Percentiles rank a stretch among this genome's conserved stretches.
Evolutionary conservation across 2,329 filamentous ascomycete species (phyloP).

Genomic region (Fusarium miscanthi): DNA sequence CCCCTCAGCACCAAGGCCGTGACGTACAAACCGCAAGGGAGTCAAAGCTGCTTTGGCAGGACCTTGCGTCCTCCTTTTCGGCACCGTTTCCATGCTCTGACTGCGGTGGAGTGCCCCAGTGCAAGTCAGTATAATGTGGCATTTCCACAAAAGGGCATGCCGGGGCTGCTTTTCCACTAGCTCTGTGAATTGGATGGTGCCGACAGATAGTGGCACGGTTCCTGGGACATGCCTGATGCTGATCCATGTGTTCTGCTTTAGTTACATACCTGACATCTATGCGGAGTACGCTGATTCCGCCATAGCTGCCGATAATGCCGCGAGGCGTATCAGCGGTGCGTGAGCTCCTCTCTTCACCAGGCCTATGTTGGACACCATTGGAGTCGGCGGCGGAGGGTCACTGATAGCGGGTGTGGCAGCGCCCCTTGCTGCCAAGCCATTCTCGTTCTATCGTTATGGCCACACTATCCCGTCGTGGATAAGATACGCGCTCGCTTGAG

Average conservation of each 20-base stretch:
- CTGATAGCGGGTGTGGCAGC: neutral
- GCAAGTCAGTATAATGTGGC: neutral
- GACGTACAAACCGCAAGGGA: neutral
- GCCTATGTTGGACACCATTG: neutral
- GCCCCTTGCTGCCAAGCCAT: neutral
- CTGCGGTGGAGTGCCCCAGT: neutral
- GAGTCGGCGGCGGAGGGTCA: neutral
- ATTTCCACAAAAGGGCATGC: neutral
- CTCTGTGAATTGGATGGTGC: neutral
- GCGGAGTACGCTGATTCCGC: neutral
- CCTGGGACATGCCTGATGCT: neutral
- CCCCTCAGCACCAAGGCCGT: neutral
- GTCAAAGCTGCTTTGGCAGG: neutral
- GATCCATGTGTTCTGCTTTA: neutral
- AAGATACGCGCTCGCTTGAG: neutral
- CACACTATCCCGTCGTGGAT: neutral
- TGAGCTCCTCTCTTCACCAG: neutral
- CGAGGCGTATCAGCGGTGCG: neutral
- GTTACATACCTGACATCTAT: neutral
- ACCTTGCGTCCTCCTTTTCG: neutral
- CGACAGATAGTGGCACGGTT: neutral
- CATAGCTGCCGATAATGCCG: neutral
- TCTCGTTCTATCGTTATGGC: neutral
- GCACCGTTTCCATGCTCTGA: neutral
- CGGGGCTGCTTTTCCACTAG: neutral